Evolutionary conservation across 2,329 filamentous ascomycete genomes (phyloP).

Genomic region (Pezizomycotina sp.): DNA sequence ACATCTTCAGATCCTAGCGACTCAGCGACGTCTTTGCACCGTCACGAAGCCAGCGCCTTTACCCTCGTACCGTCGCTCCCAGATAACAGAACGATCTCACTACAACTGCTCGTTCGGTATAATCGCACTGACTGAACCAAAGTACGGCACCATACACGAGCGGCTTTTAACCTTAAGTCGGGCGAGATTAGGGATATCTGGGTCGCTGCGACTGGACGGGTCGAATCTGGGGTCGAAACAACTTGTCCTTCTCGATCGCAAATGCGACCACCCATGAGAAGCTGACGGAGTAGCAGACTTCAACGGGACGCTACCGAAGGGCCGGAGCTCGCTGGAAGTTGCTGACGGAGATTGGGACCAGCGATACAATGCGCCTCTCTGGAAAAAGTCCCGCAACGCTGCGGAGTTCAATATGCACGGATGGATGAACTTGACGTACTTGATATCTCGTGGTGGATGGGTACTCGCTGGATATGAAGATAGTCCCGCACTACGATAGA

Average conservation of each 20-base stretch:
- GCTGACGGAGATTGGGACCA: conserved; percentile 64
- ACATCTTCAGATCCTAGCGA: too few relatives aligned
- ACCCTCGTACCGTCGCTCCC: too few relatives aligned
- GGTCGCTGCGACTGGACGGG: conserved; percentile 62
- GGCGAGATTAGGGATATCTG: conserved; percentile 43
- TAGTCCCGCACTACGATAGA: conserved; percentile 26
- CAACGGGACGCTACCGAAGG: conserved; percentile 16
- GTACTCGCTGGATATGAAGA: conserved; percentile 60
- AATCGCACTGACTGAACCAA: too few relatives aligned
- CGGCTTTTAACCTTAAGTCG: conserved; percentile 50
- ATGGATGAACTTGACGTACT: conserved; percentile 53
- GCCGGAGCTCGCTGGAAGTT: conserved; percentile 28
- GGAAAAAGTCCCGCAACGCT: conserved; percentile 59
- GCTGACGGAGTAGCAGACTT: conserved; percentile 12
- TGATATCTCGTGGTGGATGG: conserved; percentile 74
- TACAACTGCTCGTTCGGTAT: too few relatives aligned
- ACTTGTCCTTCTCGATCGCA: conserved; percentile 55
- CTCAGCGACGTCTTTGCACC: too few relatives aligned
- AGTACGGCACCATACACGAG: conserved; percentile 49
- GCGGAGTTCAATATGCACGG: conserved; percentile 66
- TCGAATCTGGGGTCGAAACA: conserved; percentile 66
- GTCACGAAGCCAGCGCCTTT: too few relatives aligned
- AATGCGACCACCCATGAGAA: conserved; percentile 32
- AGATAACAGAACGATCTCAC: too few relatives aligned
- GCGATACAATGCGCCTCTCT: conserved; percentile 50